Base-by-base conservation (phyloP, 176 grass and related monocot species). In the Neostapfia colusana region DNA sequence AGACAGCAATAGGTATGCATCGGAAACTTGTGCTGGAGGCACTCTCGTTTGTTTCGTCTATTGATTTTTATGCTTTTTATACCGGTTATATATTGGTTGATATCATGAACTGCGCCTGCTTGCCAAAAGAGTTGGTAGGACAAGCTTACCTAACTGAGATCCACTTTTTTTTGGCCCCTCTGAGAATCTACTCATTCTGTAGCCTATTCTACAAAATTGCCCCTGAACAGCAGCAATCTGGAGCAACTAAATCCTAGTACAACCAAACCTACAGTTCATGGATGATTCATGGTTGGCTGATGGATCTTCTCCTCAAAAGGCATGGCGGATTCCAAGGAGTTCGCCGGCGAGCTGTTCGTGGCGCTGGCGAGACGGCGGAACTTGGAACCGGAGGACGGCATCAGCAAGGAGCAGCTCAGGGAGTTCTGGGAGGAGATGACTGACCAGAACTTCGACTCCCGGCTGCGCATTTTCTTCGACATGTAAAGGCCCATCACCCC, bases 351-450 rank as follows among this genome's bases (percentile, higher is more conserved):
- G 85, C 67, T 99, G 69, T 95, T 95, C 42, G 87, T 83, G 23
- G 75, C 96, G 34, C 27, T 99, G 83, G 90, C 92, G 21, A 77
- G 96, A 72, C 83, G 89, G 67, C 75, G 89, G 70, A 73, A 76
- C 61, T 66, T 95, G 40, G 81, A 99, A 42, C 77, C 89, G 0
- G 77, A 78, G 6, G 67, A 83, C 8, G 96, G 96, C 77, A 69
- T 99, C 81, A 90, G 43, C 67, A 90, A 88, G 65, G 89, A 95
- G 12, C 85, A 99, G 80, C 67, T 99, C 35, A 84, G 90, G 79
- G 92, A 99, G 72, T 99, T 95, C 70, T 99, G 96, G 96, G 90
- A 90, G 78, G 96, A 92, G 79, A 99, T 99, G 96, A 95, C 92
- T 2, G 75, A 95, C 54, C 92, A 99, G 84, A 99, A 99, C 82